Evolutionary conservation across 2,329 filamentous ascomycete genomes (phyloP).

Genomic region (Cadophora sp.): DNA sequence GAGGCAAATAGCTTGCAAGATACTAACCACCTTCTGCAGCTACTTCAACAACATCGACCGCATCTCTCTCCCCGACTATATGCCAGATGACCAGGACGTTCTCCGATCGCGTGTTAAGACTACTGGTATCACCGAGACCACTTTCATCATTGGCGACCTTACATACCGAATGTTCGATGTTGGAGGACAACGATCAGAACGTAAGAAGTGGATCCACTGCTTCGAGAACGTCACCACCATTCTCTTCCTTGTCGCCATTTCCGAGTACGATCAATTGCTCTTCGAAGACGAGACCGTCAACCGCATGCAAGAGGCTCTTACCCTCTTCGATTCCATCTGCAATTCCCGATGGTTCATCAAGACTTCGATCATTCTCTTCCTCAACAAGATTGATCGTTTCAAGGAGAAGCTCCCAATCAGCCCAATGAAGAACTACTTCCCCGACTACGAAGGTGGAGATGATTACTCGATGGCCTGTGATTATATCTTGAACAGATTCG

Average conservation of each 20-base stretch:
- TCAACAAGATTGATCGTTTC: constrained; percentile 91
- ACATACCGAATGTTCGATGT: constrained; percentile 94
- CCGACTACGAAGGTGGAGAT: constrained; percentile 91
- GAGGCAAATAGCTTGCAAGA: not conserved
- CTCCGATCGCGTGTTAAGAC: constrained; percentile 90
- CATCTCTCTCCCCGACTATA: constrained; percentile 77
- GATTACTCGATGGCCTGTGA: constrained; percentile 97
- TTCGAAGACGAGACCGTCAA: constrained; percentile 98
- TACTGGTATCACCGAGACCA: constrained; percentile 94
- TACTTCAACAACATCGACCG: constrained; percentile 84
- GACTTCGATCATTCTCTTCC: constrained; percentile 86
- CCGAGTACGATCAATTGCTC: constrained; percentile 94
- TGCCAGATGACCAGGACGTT: constrained; percentile 94
- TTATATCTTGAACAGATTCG: constrained; percentile 98
- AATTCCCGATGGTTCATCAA: constrained; percentile 92
- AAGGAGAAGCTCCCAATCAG: constrained; percentile 84
- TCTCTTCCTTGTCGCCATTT: constrained; percentile 93
- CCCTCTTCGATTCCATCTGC: constrained; percentile 86
- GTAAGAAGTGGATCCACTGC: constrained; percentile 82
- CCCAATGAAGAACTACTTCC: constrained; percentile 89
- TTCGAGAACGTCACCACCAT: constrained; percentile 86
- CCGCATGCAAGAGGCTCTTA: constrained; percentile 90
- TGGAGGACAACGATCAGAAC: constrained; percentile 75
- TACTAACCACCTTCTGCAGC: constrained; percentile 54
- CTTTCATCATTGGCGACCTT: constrained; percentile 90